Evolutionary conservation across 192 early-diverging fungal genomes (phyloP), one percentile per base, ranked within the genome.

Genomic region (Borealophlyctis nickersoniae): DNA sequence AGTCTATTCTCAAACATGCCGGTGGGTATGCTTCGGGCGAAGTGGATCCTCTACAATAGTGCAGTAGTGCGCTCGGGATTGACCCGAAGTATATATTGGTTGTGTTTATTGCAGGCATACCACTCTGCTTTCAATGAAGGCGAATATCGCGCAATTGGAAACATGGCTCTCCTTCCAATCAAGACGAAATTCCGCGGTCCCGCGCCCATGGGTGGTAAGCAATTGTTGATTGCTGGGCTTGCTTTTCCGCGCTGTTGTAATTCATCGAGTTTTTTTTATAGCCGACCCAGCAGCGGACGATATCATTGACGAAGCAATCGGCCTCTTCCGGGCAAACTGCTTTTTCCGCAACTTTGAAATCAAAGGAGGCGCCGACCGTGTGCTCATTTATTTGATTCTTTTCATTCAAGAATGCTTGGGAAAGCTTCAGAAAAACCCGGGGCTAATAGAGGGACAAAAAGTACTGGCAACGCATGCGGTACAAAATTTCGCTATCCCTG

Each of bases 281-380:
- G 62, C 50, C 61, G 75, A 71, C 53, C 68, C 69, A n/a, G 39
- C 49, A 30, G 54, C 71, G 2, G 87, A 92, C 45, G 97, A 99
- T 76, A 90, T 92, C 31, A 85, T 99, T 62, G 94, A 97, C 67
- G 97, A 99, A 72, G 91, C 97, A 33, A 67, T 99, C 50, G 88
- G 86, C 63, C 72, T 98, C 56, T 99, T 94, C 85, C 86, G 95
- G 29, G 92, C 95, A 58, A 99, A 99, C 76, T 90, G 90, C 70
- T 82, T 98, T 52, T 99, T 98, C 85, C 86, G 93, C 60, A 99
- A 99, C 85, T 99, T 99, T 87, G 95, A 99, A 69, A 93, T 99
- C 73, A 93, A 97, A 70, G 97, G 95, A 33, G 71, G 73, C 49
- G 91, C 82, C 54, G 97, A 99, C 81, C 85, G 95, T 39, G 86